A percentile compares a stretch with the other conserved stretches of the same genome.
Conservation (phyloP, 2,329 filamentous ascomycete genomes). For the Aciculosporium take region DNA sequence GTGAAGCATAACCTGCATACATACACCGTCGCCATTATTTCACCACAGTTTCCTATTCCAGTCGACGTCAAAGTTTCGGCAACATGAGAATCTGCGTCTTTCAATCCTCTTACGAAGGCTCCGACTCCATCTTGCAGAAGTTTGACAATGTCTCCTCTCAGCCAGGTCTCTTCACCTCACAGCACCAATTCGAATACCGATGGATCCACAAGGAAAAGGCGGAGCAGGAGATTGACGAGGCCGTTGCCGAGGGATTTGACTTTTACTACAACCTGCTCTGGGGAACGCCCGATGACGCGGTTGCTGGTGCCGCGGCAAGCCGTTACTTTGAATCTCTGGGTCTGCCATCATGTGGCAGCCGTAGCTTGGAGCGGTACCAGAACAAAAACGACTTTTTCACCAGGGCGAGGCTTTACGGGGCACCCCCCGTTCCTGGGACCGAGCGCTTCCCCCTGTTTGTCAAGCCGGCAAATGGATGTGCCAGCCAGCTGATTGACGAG, state of each 20-base stretch:
- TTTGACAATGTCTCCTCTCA: background rate
- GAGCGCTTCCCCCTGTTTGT: background rate
- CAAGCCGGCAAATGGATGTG: background rate
- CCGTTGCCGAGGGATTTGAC: slow-evolving; percentile 1
- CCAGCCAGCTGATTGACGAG: slow-evolving; percentile 1
- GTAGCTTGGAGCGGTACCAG: background rate
- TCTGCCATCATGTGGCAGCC: background rate
- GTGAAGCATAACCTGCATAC: too few relatives aligned
- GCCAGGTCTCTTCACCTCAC: background rate
- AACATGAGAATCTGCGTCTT: slow-evolving; percentile 2
- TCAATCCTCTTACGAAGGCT: background rate
- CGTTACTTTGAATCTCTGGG: background rate
- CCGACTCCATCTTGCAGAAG: background rate
- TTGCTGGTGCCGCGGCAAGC: background rate
- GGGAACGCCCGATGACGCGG: background rate
- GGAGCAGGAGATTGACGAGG: background rate
- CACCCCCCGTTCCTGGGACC: background rate
- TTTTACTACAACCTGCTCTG: slow-evolving; percentile 2
- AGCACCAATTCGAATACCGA: slow-evolving; percentile 1
- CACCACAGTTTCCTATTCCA: too few relatives aligned
- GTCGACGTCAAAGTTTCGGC: too few relatives aligned
- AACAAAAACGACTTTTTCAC: background rate
- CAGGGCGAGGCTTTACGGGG: background rate
- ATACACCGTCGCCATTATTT: too few relatives aligned
- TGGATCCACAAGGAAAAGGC: background rate